Evolutionary conservation across 495 filamentous ascomycete genomes (phyloP).

Genomic region (Neurospora discreta): DNA sequence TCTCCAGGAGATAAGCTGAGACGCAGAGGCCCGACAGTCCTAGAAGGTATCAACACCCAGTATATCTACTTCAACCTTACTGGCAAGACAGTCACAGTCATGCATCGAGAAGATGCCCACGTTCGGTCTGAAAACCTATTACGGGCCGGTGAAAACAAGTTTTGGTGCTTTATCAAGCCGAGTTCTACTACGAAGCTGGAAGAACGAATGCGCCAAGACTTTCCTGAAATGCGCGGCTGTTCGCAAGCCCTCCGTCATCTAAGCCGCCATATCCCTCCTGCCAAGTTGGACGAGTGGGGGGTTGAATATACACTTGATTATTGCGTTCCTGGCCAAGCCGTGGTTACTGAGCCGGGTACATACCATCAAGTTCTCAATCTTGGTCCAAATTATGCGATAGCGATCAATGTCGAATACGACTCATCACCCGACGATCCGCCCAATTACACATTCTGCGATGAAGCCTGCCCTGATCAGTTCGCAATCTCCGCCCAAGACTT

Average conservation of each 20-base stretch:
- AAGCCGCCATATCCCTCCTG: constrained; percentile 21
- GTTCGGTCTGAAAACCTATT: constrained; percentile 25
- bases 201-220: constrained; percentile 12
- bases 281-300: constrained; percentile 20
- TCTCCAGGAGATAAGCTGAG: constrained; percentile 21
- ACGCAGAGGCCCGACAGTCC: constrained; percentile 12
- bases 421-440: constrained; percentile 20
- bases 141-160: constrained; percentile 22
- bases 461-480: constrained; percentile 18
- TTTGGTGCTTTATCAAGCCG: constrained; percentile 26
- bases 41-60: constrained; percentile 25
- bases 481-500: constrained; percentile 21
- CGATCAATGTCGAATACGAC: constrained; percentile 23
- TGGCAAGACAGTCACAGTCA: constrained; percentile 22
- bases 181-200: constrained; percentile 14
- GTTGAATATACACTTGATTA: constrained; percentile 26
- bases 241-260: constrained; percentile 24
- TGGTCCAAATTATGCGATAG: constrained; percentile 23
- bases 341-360: constrained; percentile 23
- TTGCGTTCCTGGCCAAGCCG: constrained; percentile 21
- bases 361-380: constrained; percentile 27
- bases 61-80: constrained; percentile 26
- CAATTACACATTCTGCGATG: constrained; percentile 18
- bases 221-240: constrained; percentile 19
- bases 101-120: constrained; percentile 25